Conservation (phyloP, 257 asterid species). For the Nicotiana tabacum region DNA sequence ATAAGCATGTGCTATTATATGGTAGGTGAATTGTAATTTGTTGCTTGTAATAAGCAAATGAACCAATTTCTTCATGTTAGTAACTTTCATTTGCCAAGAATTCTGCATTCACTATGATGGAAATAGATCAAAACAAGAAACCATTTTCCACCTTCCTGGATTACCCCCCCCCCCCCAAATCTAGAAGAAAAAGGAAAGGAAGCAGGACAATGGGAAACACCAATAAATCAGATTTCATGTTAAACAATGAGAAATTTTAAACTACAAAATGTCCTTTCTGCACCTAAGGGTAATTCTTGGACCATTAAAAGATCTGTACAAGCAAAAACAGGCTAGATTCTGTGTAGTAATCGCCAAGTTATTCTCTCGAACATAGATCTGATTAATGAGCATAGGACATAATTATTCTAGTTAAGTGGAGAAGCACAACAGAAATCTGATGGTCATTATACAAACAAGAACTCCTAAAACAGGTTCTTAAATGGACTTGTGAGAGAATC, state of each 20-base stretch:
- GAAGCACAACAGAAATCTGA: neutral
- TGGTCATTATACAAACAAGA: neutral
- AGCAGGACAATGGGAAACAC: neutral
- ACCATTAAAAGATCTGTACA: neutral
- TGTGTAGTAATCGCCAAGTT: neutral
- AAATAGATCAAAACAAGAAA: neutral
- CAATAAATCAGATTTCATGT: neutral
- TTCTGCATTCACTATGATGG: neutral
- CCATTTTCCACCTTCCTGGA: too few species aligned
- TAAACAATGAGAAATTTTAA: neutral
- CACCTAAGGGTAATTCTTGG: neutral
- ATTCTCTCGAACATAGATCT: neutral
- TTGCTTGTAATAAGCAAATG: too few species aligned
- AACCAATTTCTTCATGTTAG: too few species aligned
- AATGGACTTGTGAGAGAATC: conserved; percentile 50
- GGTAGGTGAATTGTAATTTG: too few species aligned
- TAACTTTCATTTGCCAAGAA: too few species aligned
- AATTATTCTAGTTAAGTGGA: neutral
- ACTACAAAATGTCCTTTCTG: neutral
- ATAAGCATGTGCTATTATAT: too few species aligned
- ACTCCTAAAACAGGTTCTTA: conserved; percentile 42
- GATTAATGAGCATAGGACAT: neutral
- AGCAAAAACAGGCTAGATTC: neutral
- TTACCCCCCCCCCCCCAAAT: too few species aligned
- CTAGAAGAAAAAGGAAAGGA: too few species aligned